Base-by-base conservation (phyloP, 768 basidiomycete genomes). In the Kwoniella sp. region DNA sequence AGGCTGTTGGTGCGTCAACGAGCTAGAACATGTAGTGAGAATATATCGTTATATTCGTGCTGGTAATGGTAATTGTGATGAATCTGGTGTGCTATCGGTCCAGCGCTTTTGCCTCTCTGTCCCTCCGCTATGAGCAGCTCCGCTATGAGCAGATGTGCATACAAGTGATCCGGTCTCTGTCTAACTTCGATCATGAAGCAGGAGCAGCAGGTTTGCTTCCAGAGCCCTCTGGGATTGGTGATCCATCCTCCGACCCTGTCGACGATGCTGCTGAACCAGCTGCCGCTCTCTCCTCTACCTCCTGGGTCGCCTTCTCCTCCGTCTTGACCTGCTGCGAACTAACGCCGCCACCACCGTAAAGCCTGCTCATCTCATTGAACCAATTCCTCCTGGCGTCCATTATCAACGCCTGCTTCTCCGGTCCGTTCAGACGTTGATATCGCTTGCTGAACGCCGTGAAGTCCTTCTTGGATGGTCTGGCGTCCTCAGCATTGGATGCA, bases 1-100 rank as follows among this genome's bases (percentile, higher is more conserved):
- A 78, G 77, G 77, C 77, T 27, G 79, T 80, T 15, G 79, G 79
- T 4, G 77, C 79, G 24, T 73, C 76, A n/a, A 79, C 78, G 5
- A 79, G 72, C 51, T 79, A 77, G 66, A 54, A 17, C 33, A 22
- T 27, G 37, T 30, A 9, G 40, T 33, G 10, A 4, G 40, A 44
- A 15, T 44, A 19, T 6, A 44, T 9, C 17, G 3, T 44, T 44
- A 44, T 44, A 19, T 44, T 19, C 40, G 17, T 44, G 3, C 7
- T 44, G 8, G 3, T 44, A 44, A 44, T 44, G 17, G 33, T 33
- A 33, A 13, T 13, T 44, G 40, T 19, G 40, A 44, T 19, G 40
- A 15, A 44, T 9, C 17, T 44, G 40, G 17, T 4, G 17, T 44
- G 40, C 40, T 44, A 44, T 44, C 4, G 40, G 40, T 44, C 10